Evolutionary conservation across 2,329 filamentous ascomycete species (phyloP).

Genomic region (Colletotrichum noveboracense): DNA sequence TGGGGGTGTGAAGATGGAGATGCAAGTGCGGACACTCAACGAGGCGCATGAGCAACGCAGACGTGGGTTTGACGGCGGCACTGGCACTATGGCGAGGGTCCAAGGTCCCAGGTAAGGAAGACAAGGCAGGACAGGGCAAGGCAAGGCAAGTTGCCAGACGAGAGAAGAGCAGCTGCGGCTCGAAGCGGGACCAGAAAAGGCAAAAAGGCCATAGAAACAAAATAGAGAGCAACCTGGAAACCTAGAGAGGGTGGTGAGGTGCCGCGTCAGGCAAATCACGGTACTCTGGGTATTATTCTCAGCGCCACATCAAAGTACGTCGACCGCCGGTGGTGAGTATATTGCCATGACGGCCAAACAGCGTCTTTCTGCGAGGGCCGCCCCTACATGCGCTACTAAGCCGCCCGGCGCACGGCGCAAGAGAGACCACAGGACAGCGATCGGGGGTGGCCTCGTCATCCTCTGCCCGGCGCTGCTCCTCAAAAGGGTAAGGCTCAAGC

Average conservation of each 20-base stretch:
- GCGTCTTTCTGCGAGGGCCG: background rate
- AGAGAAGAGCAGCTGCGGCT: background rate
- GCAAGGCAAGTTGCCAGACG: background rate
- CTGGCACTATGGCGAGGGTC: background rate
- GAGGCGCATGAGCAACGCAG: conserved; percentile 6
- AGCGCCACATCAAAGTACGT: conserved; percentile 11
- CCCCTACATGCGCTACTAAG: background rate
- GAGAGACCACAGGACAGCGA: background rate
- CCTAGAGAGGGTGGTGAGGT: background rate
- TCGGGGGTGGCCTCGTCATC: conserved; percentile 18
- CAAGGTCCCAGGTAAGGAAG: background rate
- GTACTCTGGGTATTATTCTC: background rate
- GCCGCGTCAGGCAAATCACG: conserved; percentile 14
- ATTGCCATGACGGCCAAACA: background rate
- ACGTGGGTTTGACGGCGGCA: background rate
- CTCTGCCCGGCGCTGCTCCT: conserved; percentile 4
- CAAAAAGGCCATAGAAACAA: background rate
- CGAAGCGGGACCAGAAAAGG: background rate
- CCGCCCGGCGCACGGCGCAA: background rate
- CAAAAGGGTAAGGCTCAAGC: conserved; percentile 14
- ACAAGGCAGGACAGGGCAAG: background rate
- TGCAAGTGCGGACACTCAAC: background rate
- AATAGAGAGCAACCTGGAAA: background rate
- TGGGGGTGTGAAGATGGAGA: background rate
- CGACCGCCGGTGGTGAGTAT: conserved; percentile 6